Evolutionary conservation across 2,329 filamentous ascomycete genomes (phyloP), one percentile per base, ranked within the genome.

Genomic region (Grosmannia clavigera): DNA sequence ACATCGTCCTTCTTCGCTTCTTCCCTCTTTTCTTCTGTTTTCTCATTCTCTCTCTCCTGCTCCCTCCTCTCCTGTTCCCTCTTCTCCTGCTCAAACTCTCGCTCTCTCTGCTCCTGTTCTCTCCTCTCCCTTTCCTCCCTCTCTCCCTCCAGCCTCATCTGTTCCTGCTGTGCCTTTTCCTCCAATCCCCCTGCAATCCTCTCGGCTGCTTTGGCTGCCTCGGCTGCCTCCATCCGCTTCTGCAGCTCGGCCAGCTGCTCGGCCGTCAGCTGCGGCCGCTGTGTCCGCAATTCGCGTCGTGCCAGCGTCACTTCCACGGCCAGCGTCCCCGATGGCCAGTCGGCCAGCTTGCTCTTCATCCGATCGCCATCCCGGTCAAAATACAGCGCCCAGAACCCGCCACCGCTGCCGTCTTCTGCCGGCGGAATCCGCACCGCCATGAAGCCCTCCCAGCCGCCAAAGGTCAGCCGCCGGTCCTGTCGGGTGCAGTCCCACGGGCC

Each of bases 281-380:
- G 46, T 9, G 57, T 58, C n/a, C 60, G 60, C 43, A 76, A 78
- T 66, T 84, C 81, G 25, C 75, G 76, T 12, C 81, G 72, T 1
- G 71, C 71, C 29, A 84, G 68, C 66, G 83, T 80, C 3, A 85
- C 68, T 58, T 84, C 81, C 7, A 84, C 71, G 0, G 83, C 75
- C 14, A 76, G 71, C 3, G 74, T 78, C 2, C 75, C 78, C 57
- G 70, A 67, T 0, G 74, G 61, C 57, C 62, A 55, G 10, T 43
- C 35, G 0, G 59, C 71, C 3, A 82, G 69, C 65, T 78, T 81
- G 1, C 67, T 68, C 53, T 64, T 67, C 33, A 81, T 64, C 1
- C 72, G 70, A 61, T 81, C 72, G 27, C 76, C 75, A 52, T 79
- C 77, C 9, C 67, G 65, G 62, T 79, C 77, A 59, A 77, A 79